These are phyloP conservation scores for Nicotiana tabacum DNA, from an alignment of 257 asterid species.

Conservation along the genomic window DNA sequence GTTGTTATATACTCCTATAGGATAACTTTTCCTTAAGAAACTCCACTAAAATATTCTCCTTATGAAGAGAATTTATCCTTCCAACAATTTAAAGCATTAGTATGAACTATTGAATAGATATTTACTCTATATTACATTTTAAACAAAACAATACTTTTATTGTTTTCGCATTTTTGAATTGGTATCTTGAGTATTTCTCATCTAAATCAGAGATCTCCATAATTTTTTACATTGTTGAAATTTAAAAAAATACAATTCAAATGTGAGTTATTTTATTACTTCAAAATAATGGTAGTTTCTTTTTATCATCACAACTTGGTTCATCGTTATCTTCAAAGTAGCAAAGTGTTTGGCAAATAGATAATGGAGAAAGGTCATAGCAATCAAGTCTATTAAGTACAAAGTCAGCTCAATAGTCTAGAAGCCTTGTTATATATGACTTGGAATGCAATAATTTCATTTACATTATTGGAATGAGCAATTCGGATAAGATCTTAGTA, in stretches of 20 bases:
- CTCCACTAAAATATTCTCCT: no score
- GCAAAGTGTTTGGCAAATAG: not conserved
- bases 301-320: not conserved
- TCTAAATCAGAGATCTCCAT: not conserved
- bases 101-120: not conserved
- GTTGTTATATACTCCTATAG: no score
- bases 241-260: not conserved
- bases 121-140: not conserved
- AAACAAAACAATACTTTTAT: not conserved
- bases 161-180: not conserved
- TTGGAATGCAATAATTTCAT: constrained; percentile 2
- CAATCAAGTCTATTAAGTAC: not conserved
- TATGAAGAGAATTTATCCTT: not conserved
- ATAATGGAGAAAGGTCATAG: not conserved
- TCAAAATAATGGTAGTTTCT: not conserved
- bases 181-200: not conserved
- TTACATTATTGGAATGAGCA: not conserved
- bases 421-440: not conserved
- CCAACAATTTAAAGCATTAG: not conserved
- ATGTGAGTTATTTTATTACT: not conserved
- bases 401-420: not conserved
- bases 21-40: not conserved
- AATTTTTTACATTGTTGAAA: no score
- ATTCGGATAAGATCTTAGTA: not conserved
- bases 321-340: no score